Evolutionary conservation across 257 asterid genomes (phyloP).

Genomic region (Handroanthus guayacan): DNA sequence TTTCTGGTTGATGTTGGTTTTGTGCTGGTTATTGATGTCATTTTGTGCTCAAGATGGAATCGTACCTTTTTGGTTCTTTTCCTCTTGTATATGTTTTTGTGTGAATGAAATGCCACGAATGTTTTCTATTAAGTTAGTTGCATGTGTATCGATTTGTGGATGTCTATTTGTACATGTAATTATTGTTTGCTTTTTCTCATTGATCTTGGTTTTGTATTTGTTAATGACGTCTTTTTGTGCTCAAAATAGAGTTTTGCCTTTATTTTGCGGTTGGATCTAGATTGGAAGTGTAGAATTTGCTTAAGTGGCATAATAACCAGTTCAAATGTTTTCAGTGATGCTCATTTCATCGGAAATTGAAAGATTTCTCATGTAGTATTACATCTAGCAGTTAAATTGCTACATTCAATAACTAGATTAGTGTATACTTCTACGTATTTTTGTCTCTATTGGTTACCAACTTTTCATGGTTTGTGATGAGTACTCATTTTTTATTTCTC

Average conservation of each 20-base stretch:
- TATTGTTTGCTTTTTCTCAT: neutral
- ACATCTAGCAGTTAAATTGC: neutral
- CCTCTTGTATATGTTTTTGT: no score
- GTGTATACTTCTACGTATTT: neutral
- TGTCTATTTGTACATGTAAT: no score
- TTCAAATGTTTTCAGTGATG: neutral
- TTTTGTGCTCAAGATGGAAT: no score
- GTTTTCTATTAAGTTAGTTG: no score
- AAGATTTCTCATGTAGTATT: neutral
- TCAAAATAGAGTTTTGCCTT: neutral
- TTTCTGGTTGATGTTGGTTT: no score
- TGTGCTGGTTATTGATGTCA: no score
- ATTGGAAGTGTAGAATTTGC: neutral
- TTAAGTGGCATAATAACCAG: neutral
- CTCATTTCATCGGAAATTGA: neutral
- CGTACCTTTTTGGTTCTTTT: no score
- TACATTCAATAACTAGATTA: no score
- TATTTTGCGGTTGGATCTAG: neutral
- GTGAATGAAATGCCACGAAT: no score
- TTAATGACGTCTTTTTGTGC: neutral
- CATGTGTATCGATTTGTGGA: no score
- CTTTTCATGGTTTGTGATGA: neutral
- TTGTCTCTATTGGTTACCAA: neutral
- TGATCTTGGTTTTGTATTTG: constrained; percentile 29
- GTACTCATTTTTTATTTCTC: neutral